phyloP scores from a whole-genome alignment of 2,329 filamentous ascomycete species.

The Colletotrichum caudatum region DNA sequence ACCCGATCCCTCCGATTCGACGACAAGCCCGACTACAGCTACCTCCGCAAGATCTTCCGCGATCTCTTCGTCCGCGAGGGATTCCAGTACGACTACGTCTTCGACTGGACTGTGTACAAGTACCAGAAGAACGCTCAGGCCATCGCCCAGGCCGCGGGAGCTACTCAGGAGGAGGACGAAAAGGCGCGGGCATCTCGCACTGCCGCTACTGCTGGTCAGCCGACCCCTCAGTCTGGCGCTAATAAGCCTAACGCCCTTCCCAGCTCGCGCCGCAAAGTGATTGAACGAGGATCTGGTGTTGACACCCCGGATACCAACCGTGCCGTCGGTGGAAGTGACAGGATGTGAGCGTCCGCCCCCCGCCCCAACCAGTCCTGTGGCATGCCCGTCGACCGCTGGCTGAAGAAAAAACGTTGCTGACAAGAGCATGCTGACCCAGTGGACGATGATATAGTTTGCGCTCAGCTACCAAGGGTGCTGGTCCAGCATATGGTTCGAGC shows the following conservation, averaged over 20 bases:
- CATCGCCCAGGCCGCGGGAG: slow-evolving; percentile 82
- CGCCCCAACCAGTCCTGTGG: slow-evolving; percentile 74
- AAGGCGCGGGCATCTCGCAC: slow-evolving; percentile 78
- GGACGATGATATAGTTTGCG: slow-evolving; percentile 84
- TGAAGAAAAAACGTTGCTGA: slow-evolving; percentile 77
- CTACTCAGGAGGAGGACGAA: slow-evolving; percentile 76
- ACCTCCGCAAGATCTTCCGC: slow-evolving; percentile 99
- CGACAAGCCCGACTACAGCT: slow-evolving; percentile 99
- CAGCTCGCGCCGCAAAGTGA: slow-evolving; percentile 86
- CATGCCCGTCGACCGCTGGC: slow-evolving; percentile 69
- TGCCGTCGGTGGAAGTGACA: slow-evolving; percentile 83
- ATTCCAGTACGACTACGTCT: slow-evolving; percentile 99
- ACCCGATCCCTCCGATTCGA: slow-evolving; percentile 98
- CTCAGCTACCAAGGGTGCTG: slow-evolving; percentile 81
- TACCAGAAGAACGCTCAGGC: slow-evolving; percentile 97
- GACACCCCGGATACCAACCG: slow-evolving; percentile 80
- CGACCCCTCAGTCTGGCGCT: slow-evolving; percentile 68
- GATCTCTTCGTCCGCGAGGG: slow-evolving; percentile 98
- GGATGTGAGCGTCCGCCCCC: slow-evolving; percentile 94
- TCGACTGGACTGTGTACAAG: slow-evolving; percentile 99
- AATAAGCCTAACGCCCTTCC: slow-evolving; percentile 80
- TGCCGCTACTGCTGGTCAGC: slow-evolving; percentile 72
- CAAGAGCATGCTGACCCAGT: slow-evolving; percentile 84
- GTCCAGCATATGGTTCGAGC: slow-evolving; percentile 57
- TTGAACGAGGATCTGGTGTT: slow-evolving; percentile 73